These are phyloP conservation scores for Aspergillus fructus DNA, from an alignment of 2,329 filamentous ascomycete genomes.

Conservation along the genomic window DNA sequence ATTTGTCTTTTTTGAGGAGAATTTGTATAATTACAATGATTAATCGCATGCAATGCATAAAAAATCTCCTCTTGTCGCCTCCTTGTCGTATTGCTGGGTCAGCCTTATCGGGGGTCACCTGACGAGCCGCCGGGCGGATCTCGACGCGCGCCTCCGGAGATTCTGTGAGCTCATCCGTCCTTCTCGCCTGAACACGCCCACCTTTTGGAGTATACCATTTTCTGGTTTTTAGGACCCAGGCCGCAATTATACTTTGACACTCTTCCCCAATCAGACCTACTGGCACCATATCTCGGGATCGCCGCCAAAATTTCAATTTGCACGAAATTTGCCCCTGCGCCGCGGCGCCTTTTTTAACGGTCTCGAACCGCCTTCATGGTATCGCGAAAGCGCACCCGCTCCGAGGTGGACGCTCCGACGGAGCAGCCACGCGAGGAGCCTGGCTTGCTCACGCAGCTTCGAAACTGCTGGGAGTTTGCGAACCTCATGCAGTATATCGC, in stretches of 20 bases:
- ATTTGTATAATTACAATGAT: not conserved
- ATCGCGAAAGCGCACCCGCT: constrained; percentile 56
- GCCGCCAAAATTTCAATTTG: not conserved
- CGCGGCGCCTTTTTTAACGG: constrained; percentile 26
- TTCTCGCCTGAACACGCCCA: constrained; percentile 27
- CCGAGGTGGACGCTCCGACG: constrained; percentile 55
- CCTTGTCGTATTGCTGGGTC: not conserved
- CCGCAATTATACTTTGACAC: not conserved
- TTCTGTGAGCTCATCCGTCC: constrained; percentile 30
- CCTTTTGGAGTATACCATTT: constrained; percentile 9
- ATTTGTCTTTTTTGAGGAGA: not conserved
- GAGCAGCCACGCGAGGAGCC: constrained; percentile 38
- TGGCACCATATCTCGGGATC: not conserved
- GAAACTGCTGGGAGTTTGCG: constrained; percentile 95
- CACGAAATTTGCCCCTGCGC: constrained; percentile 17
- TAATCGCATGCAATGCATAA: not conserved
- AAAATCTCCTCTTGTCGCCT: no score
- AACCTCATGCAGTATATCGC: constrained; percentile 92
- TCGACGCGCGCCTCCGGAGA: constrained; percentile 32
- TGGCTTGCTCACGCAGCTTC: constrained; percentile 63
- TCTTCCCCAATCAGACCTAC: not conserved
- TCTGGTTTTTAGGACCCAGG: not conserved
- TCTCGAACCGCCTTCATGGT: constrained; percentile 46
- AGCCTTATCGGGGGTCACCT: constrained; percentile 28
- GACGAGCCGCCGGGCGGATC: constrained; percentile 20